Percentiles rank a stretch among this genome's conserved stretches.
Conservation (phyloP, 139 green algal species). For the Chlorella sorokiniana region DNA sequence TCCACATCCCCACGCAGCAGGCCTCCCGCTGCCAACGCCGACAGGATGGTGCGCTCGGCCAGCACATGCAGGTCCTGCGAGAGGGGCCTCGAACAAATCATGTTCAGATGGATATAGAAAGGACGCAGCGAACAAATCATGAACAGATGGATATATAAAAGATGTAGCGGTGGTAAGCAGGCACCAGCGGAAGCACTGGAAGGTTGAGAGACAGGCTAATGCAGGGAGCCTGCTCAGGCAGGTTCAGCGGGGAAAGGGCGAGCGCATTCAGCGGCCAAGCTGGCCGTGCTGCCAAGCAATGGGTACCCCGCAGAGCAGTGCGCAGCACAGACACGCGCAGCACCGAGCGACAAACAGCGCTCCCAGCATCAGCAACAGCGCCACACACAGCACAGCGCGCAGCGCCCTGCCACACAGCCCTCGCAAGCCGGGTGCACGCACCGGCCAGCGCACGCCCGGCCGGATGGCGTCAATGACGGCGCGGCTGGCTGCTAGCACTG, state of each 20-base stretch:
- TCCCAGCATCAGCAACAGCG: neutral
- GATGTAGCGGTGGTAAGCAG: too few relatives aligned
- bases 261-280: too few relatives aligned
- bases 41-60: constrained; percentile 78
- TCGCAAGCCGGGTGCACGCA: constrained; percentile 19
- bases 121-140: neutral
- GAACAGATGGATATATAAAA: neutral
- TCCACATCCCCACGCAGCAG: constrained; percentile 68
- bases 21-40: constrained; percentile 58
- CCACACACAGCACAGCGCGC: neutral
- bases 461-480: constrained; percentile 67
- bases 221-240: too few relatives aligned
- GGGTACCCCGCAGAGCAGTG: too few relatives aligned
- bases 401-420: neutral
- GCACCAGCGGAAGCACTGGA: too few relatives aligned
- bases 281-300: too few relatives aligned
- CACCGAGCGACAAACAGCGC: too few relatives aligned
- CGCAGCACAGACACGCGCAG: too few relatives aligned
- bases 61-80: constrained; percentile 78
- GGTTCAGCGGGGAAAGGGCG: too few relatives aligned
- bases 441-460: constrained; percentile 82
- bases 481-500: constrained; percentile 74
- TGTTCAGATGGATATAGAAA: neutral
- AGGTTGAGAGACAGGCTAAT: too few relatives aligned
- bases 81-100: neutral